phyloP scores from a whole-genome alignment of 768 basidiomycete genomes.

The Cystobasidium ongulense region DNA sequence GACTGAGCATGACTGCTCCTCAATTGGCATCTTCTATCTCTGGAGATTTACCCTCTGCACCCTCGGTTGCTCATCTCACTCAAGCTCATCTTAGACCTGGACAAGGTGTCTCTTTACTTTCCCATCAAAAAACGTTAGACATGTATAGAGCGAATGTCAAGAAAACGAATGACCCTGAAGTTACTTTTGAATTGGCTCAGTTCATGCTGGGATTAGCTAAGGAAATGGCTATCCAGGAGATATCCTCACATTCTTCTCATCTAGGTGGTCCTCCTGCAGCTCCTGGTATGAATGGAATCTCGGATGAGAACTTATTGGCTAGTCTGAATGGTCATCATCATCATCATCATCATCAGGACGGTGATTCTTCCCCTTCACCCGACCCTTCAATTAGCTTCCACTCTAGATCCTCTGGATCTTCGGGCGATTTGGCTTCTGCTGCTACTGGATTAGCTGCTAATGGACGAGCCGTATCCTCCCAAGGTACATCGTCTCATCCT shows the following conservation, averaged over 20 bases:
- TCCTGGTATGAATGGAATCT: background rate
- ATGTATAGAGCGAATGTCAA: constrained; percentile 96
- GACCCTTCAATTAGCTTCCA: constrained; percentile 16
- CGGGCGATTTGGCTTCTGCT: constrained; percentile 17
- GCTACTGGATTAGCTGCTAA: background rate
- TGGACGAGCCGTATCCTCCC: background rate
- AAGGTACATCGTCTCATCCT: background rate
- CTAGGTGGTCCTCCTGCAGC: background rate
- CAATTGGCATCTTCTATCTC: background rate
- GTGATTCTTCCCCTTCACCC: constrained; percentile 5
- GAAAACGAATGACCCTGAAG: constrained; percentile 94
- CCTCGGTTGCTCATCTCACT: constrained; percentile 32
- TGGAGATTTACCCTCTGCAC: background rate
- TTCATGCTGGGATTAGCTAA: constrained; percentile 98
- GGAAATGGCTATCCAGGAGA: constrained; percentile 54
- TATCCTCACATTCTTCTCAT: constrained; percentile 42
- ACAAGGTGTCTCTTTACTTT: constrained; percentile 81
- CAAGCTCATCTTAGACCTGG: constrained; percentile 50
- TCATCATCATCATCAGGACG: background rate
- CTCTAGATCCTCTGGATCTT: constrained; percentile 12
- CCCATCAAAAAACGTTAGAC: constrained; percentile 90
- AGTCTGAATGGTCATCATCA: background rate
- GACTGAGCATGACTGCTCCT: constrained; percentile 8
- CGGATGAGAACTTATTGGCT: constrained; percentile 21
- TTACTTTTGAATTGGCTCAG: constrained; percentile 96